Conservation (phyloP, 192 early-diverging fungal genomes). For the Linnemannia zychae region DNA sequence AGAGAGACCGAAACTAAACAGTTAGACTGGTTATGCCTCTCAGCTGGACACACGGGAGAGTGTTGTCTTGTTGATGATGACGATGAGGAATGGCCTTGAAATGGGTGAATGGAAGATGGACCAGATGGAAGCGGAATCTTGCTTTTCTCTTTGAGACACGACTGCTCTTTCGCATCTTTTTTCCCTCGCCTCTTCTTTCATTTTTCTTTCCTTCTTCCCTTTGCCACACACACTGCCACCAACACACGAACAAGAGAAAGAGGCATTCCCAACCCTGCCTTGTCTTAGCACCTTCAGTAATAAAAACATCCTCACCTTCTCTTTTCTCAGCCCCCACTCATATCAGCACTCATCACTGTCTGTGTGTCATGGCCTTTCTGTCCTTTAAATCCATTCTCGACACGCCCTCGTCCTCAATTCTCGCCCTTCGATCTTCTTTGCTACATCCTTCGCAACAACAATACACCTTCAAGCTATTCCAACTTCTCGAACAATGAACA, state of each 20-base stretch:
- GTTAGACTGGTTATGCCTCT: neutral
- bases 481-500: constrained; percentile 16
- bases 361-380: neutral
- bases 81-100: neutral
- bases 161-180: neutral
- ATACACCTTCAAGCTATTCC: neutral
- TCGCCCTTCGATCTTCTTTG: neutral
- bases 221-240: neutral
- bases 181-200: too few relatives aligned
- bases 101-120: neutral
- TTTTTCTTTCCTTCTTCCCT: neutral
- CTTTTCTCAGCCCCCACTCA: neutral
- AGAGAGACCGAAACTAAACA: neutral
- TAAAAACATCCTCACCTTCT: neutral
- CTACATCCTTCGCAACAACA: neutral
- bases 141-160: neutral
- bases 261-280: neutral
- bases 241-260: neutral
- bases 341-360: neutral
- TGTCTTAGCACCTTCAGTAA: neutral
- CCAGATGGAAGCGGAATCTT: neutral
- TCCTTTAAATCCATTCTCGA: neutral
- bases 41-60: neutral
- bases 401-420: neutral
- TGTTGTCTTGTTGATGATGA: neutral